Evolutionary conservation across 2,329 filamentous ascomycete genomes (phyloP).

Genomic region (Colletotrichum tamarilloi): DNA sequence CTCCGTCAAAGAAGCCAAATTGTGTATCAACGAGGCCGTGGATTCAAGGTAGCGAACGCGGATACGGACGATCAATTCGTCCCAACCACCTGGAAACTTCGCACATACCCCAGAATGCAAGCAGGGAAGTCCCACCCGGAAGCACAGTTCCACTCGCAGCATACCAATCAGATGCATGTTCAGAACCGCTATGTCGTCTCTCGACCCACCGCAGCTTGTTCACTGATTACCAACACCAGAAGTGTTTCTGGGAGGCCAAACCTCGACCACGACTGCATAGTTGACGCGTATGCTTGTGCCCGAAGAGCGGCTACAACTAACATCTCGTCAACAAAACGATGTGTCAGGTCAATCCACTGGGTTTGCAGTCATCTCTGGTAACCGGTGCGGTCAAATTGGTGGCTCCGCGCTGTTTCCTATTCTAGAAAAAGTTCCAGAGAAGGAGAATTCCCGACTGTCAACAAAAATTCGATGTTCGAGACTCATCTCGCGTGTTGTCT

Average conservation of each 20-base stretch:
- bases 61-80: conserved; percentile 7
- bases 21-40: neutral
- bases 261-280: neutral
- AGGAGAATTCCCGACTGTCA: neutral
- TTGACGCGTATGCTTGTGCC: neutral
- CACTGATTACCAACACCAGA: neutral
- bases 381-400: neutral
- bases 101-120: conserved; percentile 12
- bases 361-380: neutral
- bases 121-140: conserved; percentile 7
- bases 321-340: no score
- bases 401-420: neutral
- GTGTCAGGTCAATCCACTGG: neutral
- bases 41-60: neutral
- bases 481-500: conserved; percentile 19
- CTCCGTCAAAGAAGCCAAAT: neutral
- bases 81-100: conserved; percentile 31
- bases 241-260: neutral
- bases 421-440: neutral
- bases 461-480: conserved; percentile 1
- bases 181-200: neutral
- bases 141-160: neutral
- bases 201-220: neutral
- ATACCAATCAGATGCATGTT: conserved; percentile 11
- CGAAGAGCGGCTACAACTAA: neutral